Conservation (phyloP, 768 basidiomycete genomes). For the Mycena maculata region DNA sequence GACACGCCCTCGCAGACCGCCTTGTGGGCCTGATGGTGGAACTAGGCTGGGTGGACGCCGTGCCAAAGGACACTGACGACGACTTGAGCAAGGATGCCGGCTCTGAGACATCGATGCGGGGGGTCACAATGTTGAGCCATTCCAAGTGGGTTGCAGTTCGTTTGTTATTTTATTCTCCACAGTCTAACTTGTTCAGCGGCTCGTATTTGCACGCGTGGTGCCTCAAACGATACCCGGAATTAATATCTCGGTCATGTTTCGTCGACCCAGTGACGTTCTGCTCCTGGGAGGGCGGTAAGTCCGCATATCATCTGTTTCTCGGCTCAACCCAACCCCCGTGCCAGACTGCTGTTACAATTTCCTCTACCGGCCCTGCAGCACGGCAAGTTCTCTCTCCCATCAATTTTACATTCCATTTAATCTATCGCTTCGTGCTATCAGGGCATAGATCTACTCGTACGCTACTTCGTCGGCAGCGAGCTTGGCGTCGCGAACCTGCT, state of each 20-base stretch:
- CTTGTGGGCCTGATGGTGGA: slow-evolving; percentile 68
- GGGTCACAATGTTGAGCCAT: slow-evolving; percentile 86
- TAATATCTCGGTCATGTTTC: slow-evolving; percentile 84
- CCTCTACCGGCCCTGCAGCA: slow-evolving; percentile 76
- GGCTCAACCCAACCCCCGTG: slow-evolving; percentile 3
- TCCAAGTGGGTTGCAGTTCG: slow-evolving; percentile 72
- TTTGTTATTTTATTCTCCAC: slow-evolving; percentile 8
- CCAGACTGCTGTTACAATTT: slow-evolving; percentile 93
- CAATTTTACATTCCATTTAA: neutral
- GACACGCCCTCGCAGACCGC: slow-evolving; percentile 65
- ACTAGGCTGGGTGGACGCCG: slow-evolving; percentile 70
- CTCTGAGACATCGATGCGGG: slow-evolving; percentile 46
- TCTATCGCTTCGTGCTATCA: slow-evolving; percentile 42
- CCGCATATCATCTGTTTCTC: neutral
- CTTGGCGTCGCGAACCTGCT: slow-evolving; percentile 89
- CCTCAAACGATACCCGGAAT: slow-evolving; percentile 77
- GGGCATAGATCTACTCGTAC: slow-evolving; percentile 84
- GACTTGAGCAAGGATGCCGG: slow-evolving; percentile 38
- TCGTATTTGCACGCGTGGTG: slow-evolving; percentile 92
- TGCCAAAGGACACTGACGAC: slow-evolving; percentile 36
- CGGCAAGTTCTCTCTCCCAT: slow-evolving; percentile 55
- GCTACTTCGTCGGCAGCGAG: slow-evolving; percentile 90
- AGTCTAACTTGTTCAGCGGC: slow-evolving; percentile 57
- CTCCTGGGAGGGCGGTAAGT: slow-evolving; percentile 91
- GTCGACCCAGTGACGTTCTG: slow-evolving; percentile 93